Percentiles rank a stretch among this genome's conserved stretches.
These are phyloP conservation scores for Neospermospora avenae DNA, from an alignment of 2,329 filamentous ascomycete species.

Conservation along the genomic window DNA sequence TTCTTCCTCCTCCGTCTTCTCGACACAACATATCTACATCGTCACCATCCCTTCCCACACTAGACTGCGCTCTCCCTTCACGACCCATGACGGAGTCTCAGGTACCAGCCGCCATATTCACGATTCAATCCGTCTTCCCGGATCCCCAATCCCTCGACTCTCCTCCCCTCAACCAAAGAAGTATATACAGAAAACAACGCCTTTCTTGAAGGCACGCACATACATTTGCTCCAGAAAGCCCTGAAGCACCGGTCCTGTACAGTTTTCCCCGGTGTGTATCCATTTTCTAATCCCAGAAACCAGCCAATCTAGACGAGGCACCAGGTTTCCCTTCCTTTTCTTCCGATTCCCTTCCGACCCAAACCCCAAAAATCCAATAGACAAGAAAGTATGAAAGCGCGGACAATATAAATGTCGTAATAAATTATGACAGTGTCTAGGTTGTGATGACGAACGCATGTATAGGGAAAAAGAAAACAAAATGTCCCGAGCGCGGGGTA, in stretches of 20 bases:
- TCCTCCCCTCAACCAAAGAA: not conserved
- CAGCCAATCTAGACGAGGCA: slow-evolving; percentile 4
- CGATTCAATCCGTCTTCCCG: not conserved
- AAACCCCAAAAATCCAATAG: not conserved
- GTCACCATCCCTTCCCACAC: not conserved
- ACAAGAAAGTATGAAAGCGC: not conserved
- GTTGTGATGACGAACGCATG: slow-evolving; percentile 3
- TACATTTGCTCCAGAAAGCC: not conserved
- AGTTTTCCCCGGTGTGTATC: not conserved
- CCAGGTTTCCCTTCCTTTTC: not conserved
- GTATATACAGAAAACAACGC: slow-evolving; percentile 4
- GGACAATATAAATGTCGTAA: not conserved
- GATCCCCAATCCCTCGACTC: not conserved
- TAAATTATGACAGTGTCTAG: too few species aligned
- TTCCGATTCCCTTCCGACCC: not conserved
- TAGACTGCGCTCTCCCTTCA: slow-evolving; percentile 35
- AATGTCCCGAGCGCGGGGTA: slow-evolving; percentile 8
- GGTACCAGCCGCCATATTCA: slow-evolving; percentile 34
- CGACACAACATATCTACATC: not conserved
- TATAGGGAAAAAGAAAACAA: slow-evolving; percentile 11
- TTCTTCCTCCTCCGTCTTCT: not conserved
- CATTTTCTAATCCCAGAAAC: not conserved
- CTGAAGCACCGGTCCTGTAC: slow-evolving; percentile 4
- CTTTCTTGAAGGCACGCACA: not conserved
- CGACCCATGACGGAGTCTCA: slow-evolving; percentile 15